Conservation (phyloP, 768 basidiomycete genomes). For the Mrakia hoshinonis region DNA sequence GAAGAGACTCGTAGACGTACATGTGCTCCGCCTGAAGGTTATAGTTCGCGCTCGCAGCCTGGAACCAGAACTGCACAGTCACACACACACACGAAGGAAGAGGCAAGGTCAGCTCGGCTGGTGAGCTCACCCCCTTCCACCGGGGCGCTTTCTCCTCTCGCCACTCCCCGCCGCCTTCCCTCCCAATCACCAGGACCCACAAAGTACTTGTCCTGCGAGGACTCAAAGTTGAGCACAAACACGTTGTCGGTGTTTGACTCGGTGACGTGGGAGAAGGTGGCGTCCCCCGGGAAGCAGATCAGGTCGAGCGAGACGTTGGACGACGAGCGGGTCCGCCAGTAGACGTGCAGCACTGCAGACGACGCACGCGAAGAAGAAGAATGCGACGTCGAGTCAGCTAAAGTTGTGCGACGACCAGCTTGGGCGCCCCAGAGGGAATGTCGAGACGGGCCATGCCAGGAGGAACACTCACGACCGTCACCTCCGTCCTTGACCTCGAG, state of each 20-base stretch:
- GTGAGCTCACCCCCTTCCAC: not conserved
- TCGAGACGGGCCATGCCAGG: not conserved
- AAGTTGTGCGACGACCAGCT: not conserved
- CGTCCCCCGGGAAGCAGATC: conserved; percentile 28
- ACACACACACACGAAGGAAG: not conserved
- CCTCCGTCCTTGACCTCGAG: conserved; percentile 19
- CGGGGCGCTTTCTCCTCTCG: not conserved
- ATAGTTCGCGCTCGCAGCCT: conserved; percentile 14
- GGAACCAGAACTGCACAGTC: conserved; percentile 27
- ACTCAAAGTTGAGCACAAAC: conserved; percentile 20
- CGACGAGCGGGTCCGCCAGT: conserved; percentile 13
- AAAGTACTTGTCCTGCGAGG: conserved; percentile 21
- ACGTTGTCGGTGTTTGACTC: conserved; percentile 22
- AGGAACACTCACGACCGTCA: conserved; percentile 16
- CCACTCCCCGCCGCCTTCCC: not conserved
- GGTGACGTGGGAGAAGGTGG: conserved; percentile 12
- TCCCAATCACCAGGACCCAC: not conserved
- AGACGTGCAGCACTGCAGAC: conserved; percentile 23
- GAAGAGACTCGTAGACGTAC: conserved; percentile 10
- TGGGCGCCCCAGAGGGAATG: too few relatives aligned
- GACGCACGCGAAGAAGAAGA: not conserved
- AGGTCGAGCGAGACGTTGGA: conserved; percentile 13
- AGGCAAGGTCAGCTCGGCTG: not conserved
- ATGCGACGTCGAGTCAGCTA: too few relatives aligned
- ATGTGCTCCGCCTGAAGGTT: not conserved